phyloP scores from a whole-genome alignment of 1,284 basidiomycete genomes.

The Chalciporus piperatoides region DNA sequence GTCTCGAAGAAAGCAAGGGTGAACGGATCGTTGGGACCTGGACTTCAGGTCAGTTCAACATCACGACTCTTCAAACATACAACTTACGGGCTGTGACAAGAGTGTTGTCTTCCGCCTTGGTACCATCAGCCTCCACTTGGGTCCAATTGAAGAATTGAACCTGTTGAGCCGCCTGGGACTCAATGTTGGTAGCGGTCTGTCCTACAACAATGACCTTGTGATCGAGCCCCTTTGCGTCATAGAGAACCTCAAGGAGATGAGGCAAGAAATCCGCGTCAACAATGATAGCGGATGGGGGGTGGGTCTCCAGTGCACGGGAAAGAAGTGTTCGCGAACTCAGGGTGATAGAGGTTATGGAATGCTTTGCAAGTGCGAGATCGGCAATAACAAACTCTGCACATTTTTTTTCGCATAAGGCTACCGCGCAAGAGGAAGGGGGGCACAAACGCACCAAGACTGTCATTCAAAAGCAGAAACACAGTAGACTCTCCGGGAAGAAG shows the following conservation, averaged over 20 bases:
- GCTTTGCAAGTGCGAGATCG: slow-evolving; percentile 70
- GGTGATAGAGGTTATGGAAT: slow-evolving; percentile 69
- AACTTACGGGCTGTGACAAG: slow-evolving; percentile 23
- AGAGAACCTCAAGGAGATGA: slow-evolving; percentile 62
- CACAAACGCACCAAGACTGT: slow-evolving; percentile 55
- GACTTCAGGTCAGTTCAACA: slow-evolving; percentile 1
- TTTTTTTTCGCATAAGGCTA: slow-evolving; percentile 2
- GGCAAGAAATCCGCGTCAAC: slow-evolving; percentile 60
- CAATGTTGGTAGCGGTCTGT: slow-evolving; percentile 41
- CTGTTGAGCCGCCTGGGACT: slow-evolving; percentile 44
- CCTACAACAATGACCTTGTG: slow-evolving; percentile 68
- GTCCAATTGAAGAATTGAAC: slow-evolving; percentile 57
- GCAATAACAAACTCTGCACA: slow-evolving; percentile 66
- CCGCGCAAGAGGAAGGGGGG: background rate
- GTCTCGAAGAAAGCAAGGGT: slow-evolving; percentile 62
- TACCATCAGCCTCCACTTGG: slow-evolving; percentile 63
- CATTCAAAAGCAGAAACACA: slow-evolving; percentile 70
- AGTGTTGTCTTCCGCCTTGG: slow-evolving; percentile 27
- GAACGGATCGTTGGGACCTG: slow-evolving; percentile 60
- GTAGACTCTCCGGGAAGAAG: slow-evolving; percentile 61
- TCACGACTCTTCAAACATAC: background rate
- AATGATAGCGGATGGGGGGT: slow-evolving; percentile 67
- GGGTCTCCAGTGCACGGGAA: slow-evolving; percentile 55
- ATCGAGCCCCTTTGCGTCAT: slow-evolving; percentile 51
- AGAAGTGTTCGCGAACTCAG: slow-evolving; percentile 57